Percentiles rank a stretch among this genome's conserved stretches.
Conservation (phyloP, 2,329 filamentous ascomycete species). For the Sarocladium brachiariae region DNA sequence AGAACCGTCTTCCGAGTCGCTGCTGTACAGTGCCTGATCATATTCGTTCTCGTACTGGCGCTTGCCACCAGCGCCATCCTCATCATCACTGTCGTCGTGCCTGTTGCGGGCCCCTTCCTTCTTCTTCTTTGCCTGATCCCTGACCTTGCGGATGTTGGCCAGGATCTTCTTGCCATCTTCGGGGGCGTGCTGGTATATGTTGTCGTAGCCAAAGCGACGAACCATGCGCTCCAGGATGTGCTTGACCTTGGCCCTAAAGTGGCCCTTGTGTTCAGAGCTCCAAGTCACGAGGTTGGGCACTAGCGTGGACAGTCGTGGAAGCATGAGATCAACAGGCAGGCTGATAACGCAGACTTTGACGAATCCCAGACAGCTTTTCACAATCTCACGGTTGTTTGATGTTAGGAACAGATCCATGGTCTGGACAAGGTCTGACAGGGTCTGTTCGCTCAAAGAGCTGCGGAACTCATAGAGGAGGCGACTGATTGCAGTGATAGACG, state of each 20-base stretch:
- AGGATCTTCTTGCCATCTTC: constrained; percentile 86
- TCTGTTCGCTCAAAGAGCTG: constrained; percentile 56
- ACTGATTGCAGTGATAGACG: constrained; percentile 89
- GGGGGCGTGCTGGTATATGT: constrained; percentile 73
- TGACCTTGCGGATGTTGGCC: constrained; percentile 89
- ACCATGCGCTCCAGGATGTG: constrained; percentile 95
- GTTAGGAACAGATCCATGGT: constrained; percentile 96
- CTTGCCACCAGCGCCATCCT: constrained; percentile 34
- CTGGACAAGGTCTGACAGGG: constrained; percentile 77
- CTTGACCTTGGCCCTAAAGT: constrained; percentile 96
- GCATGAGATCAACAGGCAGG: constrained; percentile 71
- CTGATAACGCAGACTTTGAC: constrained; percentile 93
- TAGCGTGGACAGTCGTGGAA: constrained; percentile 67
- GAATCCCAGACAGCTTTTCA: constrained; percentile 89
- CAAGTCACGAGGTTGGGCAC: constrained; percentile 90
- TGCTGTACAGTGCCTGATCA: constrained; percentile 91
- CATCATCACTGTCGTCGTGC: constrained; percentile 50
- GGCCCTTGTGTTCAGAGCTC: constrained; percentile 97
- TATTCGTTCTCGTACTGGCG: constrained; percentile 84
- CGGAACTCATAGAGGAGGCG: constrained; percentile 93
- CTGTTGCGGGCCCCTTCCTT: constrained; percentile 60
- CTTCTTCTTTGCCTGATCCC: constrained; percentile 84
- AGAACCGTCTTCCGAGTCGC: constrained; percentile 52
- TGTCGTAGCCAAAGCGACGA: constrained; percentile 77
- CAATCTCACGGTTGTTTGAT: constrained; percentile 94